Conservation (phyloP, 1,284 basidiomycete genomes). For the Microstroma glucosiphilum region DNA sequence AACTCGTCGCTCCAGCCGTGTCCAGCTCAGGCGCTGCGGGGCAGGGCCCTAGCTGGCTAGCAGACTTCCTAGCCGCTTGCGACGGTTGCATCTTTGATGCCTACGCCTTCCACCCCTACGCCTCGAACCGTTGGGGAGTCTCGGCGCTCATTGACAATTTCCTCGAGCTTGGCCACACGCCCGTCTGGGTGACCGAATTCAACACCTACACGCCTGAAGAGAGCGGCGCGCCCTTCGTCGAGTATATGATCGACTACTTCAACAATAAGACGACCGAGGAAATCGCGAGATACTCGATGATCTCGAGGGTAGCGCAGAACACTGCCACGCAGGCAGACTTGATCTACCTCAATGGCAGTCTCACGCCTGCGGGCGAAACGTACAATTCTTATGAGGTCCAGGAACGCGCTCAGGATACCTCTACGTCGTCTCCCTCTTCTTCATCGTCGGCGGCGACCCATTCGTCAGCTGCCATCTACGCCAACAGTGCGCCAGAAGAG, state of each 20-base stretch:
- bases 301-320: background rate
- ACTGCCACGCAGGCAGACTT: background rate
- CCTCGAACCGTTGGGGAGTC: background rate
- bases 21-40: conserved; percentile 4
- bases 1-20: conserved; percentile 13
- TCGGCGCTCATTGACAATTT: background rate
- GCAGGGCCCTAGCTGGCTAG: conserved; percentile 10
- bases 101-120: conserved; percentile 16
- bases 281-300: background rate
- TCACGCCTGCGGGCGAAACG: background rate
- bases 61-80: conserved; percentile 13
- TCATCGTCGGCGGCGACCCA: too few relatives aligned
- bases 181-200: background rate
- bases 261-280: background rate
- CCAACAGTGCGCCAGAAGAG: too few relatives aligned
- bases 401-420: too few relatives aligned
- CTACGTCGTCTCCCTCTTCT: too few relatives aligned
- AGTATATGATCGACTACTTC: background rate
- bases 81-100: conserved; percentile 14
- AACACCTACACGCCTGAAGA: background rate
- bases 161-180: background rate
- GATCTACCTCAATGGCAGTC: background rate
- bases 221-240: background rate
- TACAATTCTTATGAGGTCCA: background rate
- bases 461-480: too few relatives aligned